Base-by-base conservation (phyloP, 2,329 filamentous ascomycete species). In the Samsoniella hepiali region DNA sequence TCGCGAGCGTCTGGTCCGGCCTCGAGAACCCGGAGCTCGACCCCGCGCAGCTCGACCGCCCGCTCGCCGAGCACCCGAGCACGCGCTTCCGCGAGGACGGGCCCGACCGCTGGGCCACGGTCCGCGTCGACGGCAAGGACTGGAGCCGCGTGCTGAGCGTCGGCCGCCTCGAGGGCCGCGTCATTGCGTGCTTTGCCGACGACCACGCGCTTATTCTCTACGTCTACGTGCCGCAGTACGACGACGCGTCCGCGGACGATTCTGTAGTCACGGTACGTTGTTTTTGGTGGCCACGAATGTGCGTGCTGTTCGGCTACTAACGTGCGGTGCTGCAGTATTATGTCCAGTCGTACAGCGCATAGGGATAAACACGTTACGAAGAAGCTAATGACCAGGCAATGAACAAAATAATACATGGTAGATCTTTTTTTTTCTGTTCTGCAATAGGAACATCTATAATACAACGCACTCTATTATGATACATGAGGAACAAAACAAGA, bases 61-160 rank as follows among this genome's bases (percentile, higher is more conserved):
- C 88, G 22, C 78, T 97, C 8, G 87, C 86, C 61, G 88, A 94
- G 64, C 91, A 96, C 73, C 93, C 93, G 0, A 93, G 89, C 74
- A 92, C 91, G 58, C 83, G 81, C 64, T 94, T 96, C 82, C 87
- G 86, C 68, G 84, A 88, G 60, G 88, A 86, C 27, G 91, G 91
- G 15, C 91, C 93, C 15, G 88, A 92, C 65, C 88, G 87, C 53
- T 98, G 94, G 92, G 91, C 93, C 1, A 92, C 86, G 31, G 94
- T 98, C 42, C 84, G 91, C 60, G 93, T 98, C 31, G 95, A 98
- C 76, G 95, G 93, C 40, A 90, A 88, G 74, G 95, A 99, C 74
- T 98, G 95, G 94, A 92, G 92, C 38, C 87, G 86, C 68, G 94
- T 98, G n/a, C 81, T 99, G 68, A 96, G 92, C 74, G 93, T 98